These are phyloP conservation scores for Fagopyrum esculentum DNA, from an alignment of 148 eudicot species.

Conservation along the genomic window DNA sequence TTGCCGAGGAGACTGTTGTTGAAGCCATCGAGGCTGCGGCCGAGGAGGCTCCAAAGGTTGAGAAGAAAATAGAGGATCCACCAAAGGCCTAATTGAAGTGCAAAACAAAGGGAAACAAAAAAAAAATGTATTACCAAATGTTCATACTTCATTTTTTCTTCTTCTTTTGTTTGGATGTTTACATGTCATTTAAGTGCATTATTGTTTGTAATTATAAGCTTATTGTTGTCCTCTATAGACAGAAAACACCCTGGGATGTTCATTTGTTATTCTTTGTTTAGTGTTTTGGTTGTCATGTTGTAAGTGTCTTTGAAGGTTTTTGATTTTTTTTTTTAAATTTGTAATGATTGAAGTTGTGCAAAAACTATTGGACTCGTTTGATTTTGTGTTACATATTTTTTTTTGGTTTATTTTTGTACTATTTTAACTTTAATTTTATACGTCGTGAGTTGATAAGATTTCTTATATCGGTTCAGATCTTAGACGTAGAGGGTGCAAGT, in stretches of 20 bases:
- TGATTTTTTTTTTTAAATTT: slow-evolving; percentile 1
- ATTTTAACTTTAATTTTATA: neutral
- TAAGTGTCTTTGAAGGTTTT: slow-evolving; percentile 7
- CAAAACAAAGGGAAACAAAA: neutral
- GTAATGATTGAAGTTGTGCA: neutral
- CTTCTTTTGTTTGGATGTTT: neutral
- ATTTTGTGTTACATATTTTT: neutral
- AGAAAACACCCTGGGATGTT: slow-evolving; percentile 9
- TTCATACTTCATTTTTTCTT: slow-evolving; percentile 4
- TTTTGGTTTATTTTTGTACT: neutral
- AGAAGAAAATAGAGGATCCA: slow-evolving; percentile 8
- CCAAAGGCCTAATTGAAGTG: neutral
- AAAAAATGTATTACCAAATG: neutral
- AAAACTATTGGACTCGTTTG: neutral
- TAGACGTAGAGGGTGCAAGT: too few species aligned
- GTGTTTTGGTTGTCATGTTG: slow-evolving; percentile 9
- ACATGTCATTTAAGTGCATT: slow-evolving; percentile 4
- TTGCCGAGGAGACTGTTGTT: slow-evolving; percentile 23
- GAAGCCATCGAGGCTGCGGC: slow-evolving; percentile 16
- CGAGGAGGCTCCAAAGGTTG: slow-evolving; percentile 10
- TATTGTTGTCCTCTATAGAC: neutral
- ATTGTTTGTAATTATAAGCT: neutral
- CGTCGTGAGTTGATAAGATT: too few species aligned
- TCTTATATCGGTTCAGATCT: too few species aligned
- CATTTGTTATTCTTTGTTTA: slow-evolving; percentile 10